These are phyloP conservation scores for Oropetium thomaeum DNA, from an alignment of 176 grass and related monocot genomes.

Conservation along the genomic window DNA sequence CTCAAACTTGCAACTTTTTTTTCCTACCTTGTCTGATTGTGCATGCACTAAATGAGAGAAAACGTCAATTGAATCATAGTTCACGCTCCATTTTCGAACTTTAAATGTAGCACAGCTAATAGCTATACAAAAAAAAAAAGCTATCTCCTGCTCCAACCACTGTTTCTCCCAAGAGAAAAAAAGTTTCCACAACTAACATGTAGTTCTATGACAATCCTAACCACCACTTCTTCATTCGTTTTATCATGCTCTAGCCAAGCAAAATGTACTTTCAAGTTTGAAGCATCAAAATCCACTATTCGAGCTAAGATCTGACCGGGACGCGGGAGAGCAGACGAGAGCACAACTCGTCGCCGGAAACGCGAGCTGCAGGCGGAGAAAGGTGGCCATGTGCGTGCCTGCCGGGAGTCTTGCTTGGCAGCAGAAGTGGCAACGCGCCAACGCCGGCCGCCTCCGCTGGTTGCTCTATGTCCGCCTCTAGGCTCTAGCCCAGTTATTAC, in stretches of 20 bases:
- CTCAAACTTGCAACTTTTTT: slow-evolving; percentile 61
- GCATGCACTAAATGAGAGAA: slow-evolving; percentile 69
- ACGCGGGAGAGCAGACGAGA: no score
- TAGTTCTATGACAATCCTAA: slow-evolving; percentile 60
- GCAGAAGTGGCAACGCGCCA: no score
- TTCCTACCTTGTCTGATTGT: neutral
- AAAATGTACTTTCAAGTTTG: slow-evolving; percentile 58
- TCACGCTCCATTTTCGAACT: slow-evolving; percentile 28
- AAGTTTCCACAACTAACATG: slow-evolving; percentile 79
- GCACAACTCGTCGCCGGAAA: no score
- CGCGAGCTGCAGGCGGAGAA: no score
- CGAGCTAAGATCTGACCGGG: no score
- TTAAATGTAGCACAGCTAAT: slow-evolving; percentile 72
- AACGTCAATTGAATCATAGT: slow-evolving; percentile 31
- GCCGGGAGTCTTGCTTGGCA: no score
- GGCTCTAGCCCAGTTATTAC: no score
- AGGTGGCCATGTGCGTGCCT: no score
- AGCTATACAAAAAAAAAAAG: no score
- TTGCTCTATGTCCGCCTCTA: no score
- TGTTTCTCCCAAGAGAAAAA: slow-evolving; percentile 45
- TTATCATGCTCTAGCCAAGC: slow-evolving; percentile 61
- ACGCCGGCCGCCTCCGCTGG: no score
- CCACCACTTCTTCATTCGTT: slow-evolving; percentile 35
- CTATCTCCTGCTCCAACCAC: slow-evolving; percentile 50
- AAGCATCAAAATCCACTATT: slow-evolving; percentile 48